Percentiles rank a stretch among this genome's conserved stretches.
phyloP scores from a whole-genome alignment of 2,329 filamentous ascomycete species.

The Verticillium albo-atrum region DNA sequence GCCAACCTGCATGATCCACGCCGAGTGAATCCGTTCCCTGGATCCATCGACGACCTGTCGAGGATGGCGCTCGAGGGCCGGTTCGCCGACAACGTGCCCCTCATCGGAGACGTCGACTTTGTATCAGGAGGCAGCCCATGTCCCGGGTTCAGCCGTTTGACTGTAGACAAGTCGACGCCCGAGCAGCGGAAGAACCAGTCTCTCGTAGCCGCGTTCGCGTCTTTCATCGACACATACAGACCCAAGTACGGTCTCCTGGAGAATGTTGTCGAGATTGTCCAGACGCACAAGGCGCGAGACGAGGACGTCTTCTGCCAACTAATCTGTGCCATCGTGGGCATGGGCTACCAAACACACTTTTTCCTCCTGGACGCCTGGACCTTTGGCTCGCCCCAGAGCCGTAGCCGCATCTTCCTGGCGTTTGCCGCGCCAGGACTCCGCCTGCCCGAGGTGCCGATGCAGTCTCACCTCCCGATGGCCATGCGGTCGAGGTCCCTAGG shows the following conservation, averaged over 20 bases:
- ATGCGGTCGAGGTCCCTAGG: slow-evolving; percentile 41
- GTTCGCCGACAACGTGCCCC: slow-evolving; percentile 43
- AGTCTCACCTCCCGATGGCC: slow-evolving; percentile 48
- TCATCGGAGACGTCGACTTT: slow-evolving; percentile 60
- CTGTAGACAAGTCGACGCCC: slow-evolving; percentile 48
- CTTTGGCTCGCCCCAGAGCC: slow-evolving; percentile 60
- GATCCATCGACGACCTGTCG: slow-evolving; percentile 69
- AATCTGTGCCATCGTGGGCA: slow-evolving; percentile 65
- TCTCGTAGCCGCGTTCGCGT: slow-evolving; percentile 70
- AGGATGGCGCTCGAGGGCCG: slow-evolving; percentile 47
- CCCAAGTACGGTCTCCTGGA: slow-evolving; percentile 74
- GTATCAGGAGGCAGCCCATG: slow-evolving; percentile 74
- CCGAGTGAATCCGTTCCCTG: slow-evolving; percentile 53
- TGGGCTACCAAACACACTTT: slow-evolving; percentile 72
- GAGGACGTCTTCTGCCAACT: slow-evolving; percentile 71
- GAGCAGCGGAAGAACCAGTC: slow-evolving; percentile 66
- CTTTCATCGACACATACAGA: slow-evolving; percentile 69
- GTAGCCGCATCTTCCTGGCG: slow-evolving; percentile 65
- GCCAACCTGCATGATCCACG: slow-evolving; percentile 51
- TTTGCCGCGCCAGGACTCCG: slow-evolving; percentile 63
- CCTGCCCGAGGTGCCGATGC: slow-evolving; percentile 50
- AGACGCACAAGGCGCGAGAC: slow-evolving; percentile 34
- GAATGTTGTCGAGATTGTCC: slow-evolving; percentile 67
- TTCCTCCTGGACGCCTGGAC: slow-evolving; percentile 66
- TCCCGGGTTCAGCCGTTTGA: slow-evolving; percentile 67